A percentile compares a stretch with the other conserved stretches of the same genome.
Conservation (phyloP, 371 early-diverging fungal genomes). For the Rhizopus microsporus region DNA sequence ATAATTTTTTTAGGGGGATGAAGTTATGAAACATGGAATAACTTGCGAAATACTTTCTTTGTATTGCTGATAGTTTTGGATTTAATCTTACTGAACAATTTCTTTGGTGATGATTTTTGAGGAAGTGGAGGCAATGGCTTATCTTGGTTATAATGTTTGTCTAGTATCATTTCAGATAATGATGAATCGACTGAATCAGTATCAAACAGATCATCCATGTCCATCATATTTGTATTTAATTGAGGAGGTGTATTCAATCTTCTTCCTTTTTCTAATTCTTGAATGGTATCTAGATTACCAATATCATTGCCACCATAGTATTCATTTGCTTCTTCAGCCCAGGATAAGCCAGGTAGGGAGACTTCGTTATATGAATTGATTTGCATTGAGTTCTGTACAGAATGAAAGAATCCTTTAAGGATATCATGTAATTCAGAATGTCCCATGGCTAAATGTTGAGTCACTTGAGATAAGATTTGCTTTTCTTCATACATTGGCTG, state of each 20-base stretch:
- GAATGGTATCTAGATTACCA: slow-evolving; percentile 15
- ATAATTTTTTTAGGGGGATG: not conserved
- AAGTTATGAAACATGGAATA: slow-evolving; percentile 6
- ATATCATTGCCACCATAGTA: slow-evolving; percentile 17
- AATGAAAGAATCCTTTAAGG: slow-evolving; percentile 22
- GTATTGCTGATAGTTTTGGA: slow-evolving; percentile 1
- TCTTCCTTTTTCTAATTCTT: slow-evolving; percentile 7
- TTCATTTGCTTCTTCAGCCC: slow-evolving; percentile 28
- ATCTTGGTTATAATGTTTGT: not conserved
- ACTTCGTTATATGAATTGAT: slow-evolving; percentile 9
- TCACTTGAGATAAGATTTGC: slow-evolving; percentile 21
- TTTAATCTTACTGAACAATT: not conserved
- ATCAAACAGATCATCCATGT: slow-evolving; percentile 15
- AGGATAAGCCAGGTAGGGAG: slow-evolving; percentile 22
- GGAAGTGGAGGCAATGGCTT: slow-evolving; percentile 1
- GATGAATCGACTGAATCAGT: not conserved
- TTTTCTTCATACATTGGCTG: slow-evolving; percentile 21
- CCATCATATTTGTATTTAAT: slow-evolving; percentile 3
- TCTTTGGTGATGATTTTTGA: not conserved
- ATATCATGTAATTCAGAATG: slow-evolving; percentile 26
- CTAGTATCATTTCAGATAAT: not conserved
- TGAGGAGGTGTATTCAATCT: slow-evolving; percentile 12
- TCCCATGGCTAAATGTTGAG: slow-evolving; percentile 16
- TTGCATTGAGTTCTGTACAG: slow-evolving; percentile 27
- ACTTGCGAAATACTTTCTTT: not conserved